Conservation (phyloP, 768 basidiomycete genomes). For the Tricholoma sp. region DNA sequence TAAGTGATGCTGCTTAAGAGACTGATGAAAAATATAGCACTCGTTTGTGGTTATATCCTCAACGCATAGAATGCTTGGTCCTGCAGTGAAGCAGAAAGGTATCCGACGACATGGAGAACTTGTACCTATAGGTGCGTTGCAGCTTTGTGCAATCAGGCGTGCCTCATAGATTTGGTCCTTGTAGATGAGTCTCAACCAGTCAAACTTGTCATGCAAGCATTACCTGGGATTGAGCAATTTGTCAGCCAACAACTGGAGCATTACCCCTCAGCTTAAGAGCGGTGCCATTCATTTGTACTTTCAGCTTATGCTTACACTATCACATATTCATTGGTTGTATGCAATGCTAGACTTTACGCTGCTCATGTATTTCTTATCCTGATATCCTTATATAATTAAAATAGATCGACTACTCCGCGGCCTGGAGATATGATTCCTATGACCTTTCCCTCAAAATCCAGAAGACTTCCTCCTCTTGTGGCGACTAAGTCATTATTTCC, state of each 20-base stretch:
- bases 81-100: constrained; percentile 34
- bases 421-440: constrained; percentile 49
- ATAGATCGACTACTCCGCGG: constrained; percentile 18
- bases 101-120: constrained; percentile 64
- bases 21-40: constrained; percentile 40
- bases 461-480: constrained; percentile 47
- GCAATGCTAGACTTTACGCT: not conserved
- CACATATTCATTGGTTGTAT: constrained; percentile 1
- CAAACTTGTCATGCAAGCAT: constrained; percentile 61
- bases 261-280: not conserved
- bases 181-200: constrained; percentile 71
- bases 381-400: constrained; percentile 8
- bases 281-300: not conserved
- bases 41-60: constrained; percentile 69
- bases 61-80: constrained; percentile 50
- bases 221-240: constrained; percentile 60
- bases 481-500: constrained; percentile 54
- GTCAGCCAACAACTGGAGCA: constrained; percentile 33
- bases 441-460: constrained; percentile 43
- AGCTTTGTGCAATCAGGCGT: not conserved
- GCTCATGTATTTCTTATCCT: not conserved
- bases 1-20: not conserved
- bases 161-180: not conserved
- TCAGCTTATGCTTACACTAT: not conserved
- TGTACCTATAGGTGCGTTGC: constrained; percentile 52